These are phyloP conservation scores for Cladosporium phlei DNA, from an alignment of 2,329 filamentous ascomycete genomes.

Conservation along the genomic window DNA sequence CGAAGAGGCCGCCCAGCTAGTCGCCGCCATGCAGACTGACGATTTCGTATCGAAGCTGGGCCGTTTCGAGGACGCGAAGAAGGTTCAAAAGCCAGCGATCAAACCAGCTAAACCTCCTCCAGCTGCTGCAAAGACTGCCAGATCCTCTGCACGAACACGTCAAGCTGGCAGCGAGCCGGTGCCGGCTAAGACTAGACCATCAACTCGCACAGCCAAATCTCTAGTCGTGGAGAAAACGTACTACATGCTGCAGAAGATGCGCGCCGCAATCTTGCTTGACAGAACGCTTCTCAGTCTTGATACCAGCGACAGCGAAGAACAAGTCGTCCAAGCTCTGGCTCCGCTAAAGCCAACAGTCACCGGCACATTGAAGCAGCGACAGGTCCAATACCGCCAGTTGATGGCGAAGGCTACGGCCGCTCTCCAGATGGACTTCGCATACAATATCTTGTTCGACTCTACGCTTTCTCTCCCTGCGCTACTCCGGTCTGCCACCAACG, in stretches of 20 bases:
- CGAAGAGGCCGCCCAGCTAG: conserved; percentile 18
- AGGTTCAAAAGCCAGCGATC: background rate
- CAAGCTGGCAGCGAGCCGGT: background rate
- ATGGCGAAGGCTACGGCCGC: background rate
- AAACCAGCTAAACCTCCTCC: background rate
- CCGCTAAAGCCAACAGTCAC: background rate
- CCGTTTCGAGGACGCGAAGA: background rate
- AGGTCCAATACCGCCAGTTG: conserved; percentile 2
- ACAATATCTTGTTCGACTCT: conserved; percentile 81
- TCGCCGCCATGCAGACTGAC: conserved; percentile 12
- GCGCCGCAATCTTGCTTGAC: background rate
- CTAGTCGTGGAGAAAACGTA: background rate
- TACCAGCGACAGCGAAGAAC: background rate
- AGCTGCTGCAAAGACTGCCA: background rate
- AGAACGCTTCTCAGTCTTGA: background rate
- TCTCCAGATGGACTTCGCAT: conserved; percentile 54
- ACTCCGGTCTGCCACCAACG: background rate
- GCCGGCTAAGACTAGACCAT: background rate
- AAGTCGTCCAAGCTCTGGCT: background rate
- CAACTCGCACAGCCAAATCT: background rate
- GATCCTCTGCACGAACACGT: background rate
- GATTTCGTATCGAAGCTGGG: conserved; percentile 3
- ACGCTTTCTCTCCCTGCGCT: conserved; percentile 81
- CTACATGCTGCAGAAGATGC: conserved; percentile 1
- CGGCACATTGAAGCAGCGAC: conserved; percentile 7